Percentiles rank a stretch among this genome's conserved stretches.
Evolutionary conservation across 345 rosid genomes (phyloP).

Genomic region (Psidium guajava): DNA sequence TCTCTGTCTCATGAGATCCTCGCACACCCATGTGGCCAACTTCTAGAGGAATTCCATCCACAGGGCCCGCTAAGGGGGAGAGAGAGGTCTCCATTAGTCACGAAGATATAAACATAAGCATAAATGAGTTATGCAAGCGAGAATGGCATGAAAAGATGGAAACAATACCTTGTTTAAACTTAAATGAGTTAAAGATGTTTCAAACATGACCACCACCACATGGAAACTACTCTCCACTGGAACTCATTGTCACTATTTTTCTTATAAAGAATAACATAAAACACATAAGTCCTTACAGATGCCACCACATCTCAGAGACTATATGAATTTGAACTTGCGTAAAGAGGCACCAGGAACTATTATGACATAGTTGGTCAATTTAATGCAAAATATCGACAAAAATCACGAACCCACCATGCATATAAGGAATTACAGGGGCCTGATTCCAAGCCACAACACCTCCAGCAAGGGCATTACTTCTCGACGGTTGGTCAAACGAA

Average conservation of each 20-base stretch:
- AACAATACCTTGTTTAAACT: not conserved
- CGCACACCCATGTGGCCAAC: slow-evolving; percentile 26
- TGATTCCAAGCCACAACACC: slow-evolving; percentile 51
- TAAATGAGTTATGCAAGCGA: not conserved
- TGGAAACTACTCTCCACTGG: not conserved
- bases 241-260: not conserved
- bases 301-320: not conserved
- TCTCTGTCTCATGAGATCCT: slow-evolving; percentile 30
- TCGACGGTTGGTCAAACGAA: slow-evolving; percentile 37
- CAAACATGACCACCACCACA: not conserved
- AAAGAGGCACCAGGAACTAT: not conserved
- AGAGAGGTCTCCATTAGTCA: not conserved
- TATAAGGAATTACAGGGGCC: slow-evolving; percentile 33
- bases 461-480: slow-evolving; percentile 29
- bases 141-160: not conserved
- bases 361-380: not conserved
- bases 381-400: not conserved
- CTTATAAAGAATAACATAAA: not conserved
- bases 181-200: not conserved
- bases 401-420: slow-evolving; percentile 41
- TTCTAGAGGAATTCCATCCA: slow-evolving; percentile 33
- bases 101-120: not conserved
- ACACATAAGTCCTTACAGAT: not conserved
- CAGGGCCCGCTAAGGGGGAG: slow-evolving; percentile 17
- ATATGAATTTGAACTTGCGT: not conserved